A percentile compares a stretch with the other conserved stretches of the same genome.
phyloP scores from a whole-genome alignment of 768 basidiomycete genomes.

The Cystobasidium onofrii region DNA sequence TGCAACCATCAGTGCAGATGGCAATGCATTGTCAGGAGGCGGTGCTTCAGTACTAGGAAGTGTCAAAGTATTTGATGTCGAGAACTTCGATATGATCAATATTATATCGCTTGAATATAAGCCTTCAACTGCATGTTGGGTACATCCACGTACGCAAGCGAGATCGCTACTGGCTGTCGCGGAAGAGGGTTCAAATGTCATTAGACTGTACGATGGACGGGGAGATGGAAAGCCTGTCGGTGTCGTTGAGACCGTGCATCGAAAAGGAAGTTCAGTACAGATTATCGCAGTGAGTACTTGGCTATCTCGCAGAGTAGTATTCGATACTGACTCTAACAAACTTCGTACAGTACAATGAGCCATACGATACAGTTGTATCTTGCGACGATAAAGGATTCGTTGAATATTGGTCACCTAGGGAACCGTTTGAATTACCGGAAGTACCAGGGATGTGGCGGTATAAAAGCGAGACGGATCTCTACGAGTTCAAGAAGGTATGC shows the following conservation, averaged over 20 bases:
- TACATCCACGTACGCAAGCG: constrained; percentile 78
- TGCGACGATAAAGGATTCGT: constrained; percentile 90
- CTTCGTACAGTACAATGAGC: constrained; percentile 67
- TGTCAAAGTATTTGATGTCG: constrained; percentile 91
- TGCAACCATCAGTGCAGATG: constrained; percentile 80
- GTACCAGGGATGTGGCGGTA: constrained; percentile 75
- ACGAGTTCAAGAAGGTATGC: constrained; percentile 92
- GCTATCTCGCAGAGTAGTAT: background rate
- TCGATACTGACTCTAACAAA: too few relatives aligned
- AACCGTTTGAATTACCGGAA: constrained; percentile 77
- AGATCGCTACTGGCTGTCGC: constrained; percentile 82
- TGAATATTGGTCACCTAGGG: constrained; percentile 88
- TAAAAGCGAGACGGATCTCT: constrained; percentile 85
- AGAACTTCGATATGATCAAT: constrained; percentile 99
- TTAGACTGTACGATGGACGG: constrained; percentile 85
- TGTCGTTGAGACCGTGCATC: constrained; percentile 68
- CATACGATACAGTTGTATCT: constrained; percentile 82
- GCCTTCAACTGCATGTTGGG: constrained; percentile 89
- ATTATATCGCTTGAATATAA: constrained; percentile 81
- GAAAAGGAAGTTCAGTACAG: constrained; percentile 62
- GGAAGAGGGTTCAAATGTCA: constrained; percentile 63
- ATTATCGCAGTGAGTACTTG: constrained; percentile 65
- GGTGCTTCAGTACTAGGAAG: constrained; percentile 50
- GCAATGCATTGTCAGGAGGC: constrained; percentile 30
- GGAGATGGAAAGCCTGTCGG: constrained; percentile 71